Conservation (phyloP, 1,139 yeast species). For the Blastobotrys apis region DNA sequence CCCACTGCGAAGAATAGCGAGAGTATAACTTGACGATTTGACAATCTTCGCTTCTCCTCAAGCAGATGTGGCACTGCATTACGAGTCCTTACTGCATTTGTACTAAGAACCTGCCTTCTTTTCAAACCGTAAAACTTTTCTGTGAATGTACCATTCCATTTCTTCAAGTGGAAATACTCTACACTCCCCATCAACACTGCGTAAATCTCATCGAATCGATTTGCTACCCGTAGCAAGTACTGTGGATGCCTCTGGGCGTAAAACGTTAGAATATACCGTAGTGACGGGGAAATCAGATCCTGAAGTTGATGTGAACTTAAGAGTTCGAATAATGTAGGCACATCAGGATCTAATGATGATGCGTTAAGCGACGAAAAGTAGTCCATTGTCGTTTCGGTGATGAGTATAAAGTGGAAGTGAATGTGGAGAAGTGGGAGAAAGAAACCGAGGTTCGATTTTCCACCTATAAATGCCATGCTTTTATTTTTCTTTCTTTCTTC, state of each 20-base stretch:
- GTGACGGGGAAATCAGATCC: slow-evolving; percentile 71
- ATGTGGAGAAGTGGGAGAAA: background rate
- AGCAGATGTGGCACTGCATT: slow-evolving; percentile 43
- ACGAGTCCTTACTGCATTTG: slow-evolving; percentile 29
- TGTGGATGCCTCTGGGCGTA: slow-evolving; percentile 79
- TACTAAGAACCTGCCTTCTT: slow-evolving; percentile 42
- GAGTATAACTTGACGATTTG: slow-evolving; percentile 50
- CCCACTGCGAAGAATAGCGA: slow-evolving; percentile 63
- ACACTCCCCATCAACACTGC: slow-evolving; percentile 57
- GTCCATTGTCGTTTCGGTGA: slow-evolving; percentile 49
- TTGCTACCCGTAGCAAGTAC: slow-evolving; percentile 56
- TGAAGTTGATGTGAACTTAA: slow-evolving; percentile 79
- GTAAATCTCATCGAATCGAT: slow-evolving; percentile 74
- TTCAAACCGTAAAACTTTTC: slow-evolving; percentile 91
- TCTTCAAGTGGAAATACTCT: slow-evolving; percentile 66
- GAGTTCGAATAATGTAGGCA: slow-evolving; percentile 80
- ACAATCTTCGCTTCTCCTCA: slow-evolving; percentile 54
- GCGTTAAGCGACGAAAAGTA: slow-evolving; percentile 79
- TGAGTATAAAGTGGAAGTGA: background rate
- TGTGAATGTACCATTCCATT: slow-evolving; percentile 84
- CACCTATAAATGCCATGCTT: no score
- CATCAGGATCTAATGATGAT: slow-evolving; percentile 63
- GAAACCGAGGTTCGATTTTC: background rate
- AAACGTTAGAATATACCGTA: slow-evolving; percentile 74
- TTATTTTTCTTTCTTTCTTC: no score